Conservation (phyloP, 2,329 filamentous ascomycete species). For the Stachybotrys chlorohalonatus region DNA sequence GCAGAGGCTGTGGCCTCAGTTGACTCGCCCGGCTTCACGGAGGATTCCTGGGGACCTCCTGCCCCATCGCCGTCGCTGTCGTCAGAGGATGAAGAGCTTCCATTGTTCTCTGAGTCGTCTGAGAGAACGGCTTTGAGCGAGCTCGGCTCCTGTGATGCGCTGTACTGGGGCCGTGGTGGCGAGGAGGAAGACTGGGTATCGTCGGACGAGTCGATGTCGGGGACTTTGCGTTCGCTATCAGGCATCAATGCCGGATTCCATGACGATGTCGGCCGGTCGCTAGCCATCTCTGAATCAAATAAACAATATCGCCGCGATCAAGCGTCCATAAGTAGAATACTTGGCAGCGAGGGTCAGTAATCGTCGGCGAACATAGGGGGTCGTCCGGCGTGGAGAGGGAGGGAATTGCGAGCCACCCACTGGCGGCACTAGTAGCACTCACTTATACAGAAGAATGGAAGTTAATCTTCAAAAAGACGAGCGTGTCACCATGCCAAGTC, state of each 20-base stretch:
- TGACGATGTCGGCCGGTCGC: conserved; percentile 23
- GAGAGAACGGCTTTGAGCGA: conserved; percentile 5
- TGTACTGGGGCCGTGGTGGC: conserved; percentile 5
- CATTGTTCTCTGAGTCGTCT: conserved; percentile 5
- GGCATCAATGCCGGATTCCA: conserved; percentile 34
- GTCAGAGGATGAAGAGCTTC: conserved; percentile 6
- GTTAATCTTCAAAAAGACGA: neutral
- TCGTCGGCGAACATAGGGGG: neutral
- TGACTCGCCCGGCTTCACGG: neutral
- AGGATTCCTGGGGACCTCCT: neutral
- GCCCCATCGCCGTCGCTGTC: conserved; percentile 2
- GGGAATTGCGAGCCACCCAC: neutral
- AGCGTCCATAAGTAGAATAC: neutral
- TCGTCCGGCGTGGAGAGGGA: neutral
- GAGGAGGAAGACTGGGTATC: conserved; percentile 13
- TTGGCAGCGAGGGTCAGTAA: neutral
- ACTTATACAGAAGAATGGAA: neutral
- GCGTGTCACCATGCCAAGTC: neutral
- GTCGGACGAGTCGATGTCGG: conserved; percentile 8
- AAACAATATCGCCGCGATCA: neutral
- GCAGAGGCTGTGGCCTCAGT: neutral
- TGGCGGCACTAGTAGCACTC: neutral
- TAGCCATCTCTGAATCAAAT: conserved; percentile 23
- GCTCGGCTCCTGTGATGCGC: conserved; percentile 1
- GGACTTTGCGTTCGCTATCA: conserved; percentile 12